Percentiles rank a stretch among this genome's conserved stretches.
phyloP scores from a whole-genome alignment of 805 yeast species.

The Spathaspora gorwiae region DNA sequence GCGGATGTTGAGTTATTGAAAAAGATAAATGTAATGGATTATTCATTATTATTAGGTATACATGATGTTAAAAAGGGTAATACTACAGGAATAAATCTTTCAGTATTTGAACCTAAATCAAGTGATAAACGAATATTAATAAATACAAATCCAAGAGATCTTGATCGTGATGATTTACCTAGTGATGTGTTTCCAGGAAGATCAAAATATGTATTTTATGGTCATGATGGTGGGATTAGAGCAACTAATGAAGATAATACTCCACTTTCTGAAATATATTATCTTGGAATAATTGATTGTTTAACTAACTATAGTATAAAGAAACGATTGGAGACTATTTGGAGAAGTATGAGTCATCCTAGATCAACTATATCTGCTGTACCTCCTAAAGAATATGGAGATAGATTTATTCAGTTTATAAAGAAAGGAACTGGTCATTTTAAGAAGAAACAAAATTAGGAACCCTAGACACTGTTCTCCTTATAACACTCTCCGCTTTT shows the following conservation, averaged over 20 bases:
- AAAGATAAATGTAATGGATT: conserved; percentile 87
- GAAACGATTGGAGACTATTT: conserved; percentile 80
- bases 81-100: conserved; percentile 28
- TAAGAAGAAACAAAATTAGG: conserved; percentile 8
- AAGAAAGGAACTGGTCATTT: conserved; percentile 20
- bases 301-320: conserved; percentile 72
- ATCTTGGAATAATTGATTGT: conserved; percentile 92
- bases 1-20: conserved; percentile 72
- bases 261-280: conserved; percentile 68
- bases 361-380: conserved; percentile 76
- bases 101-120: conserved; percentile 43
- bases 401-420: conserved; percentile 74
- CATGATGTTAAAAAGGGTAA: conserved; percentile 65
- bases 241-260: conserved; percentile 62
- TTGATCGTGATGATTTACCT: conserved; percentile 42
- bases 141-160: conserved; percentile 43
- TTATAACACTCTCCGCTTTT: no score
- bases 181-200: conserved; percentile 42
- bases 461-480: not conserved
- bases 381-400: conserved; percentile 88
- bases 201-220: conserved; percentile 57
- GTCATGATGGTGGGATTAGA: conserved; percentile 80
- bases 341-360: conserved; percentile 69
- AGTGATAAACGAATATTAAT: conserved; percentile 34
- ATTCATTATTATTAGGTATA: conserved; percentile 82